Conservation (phyloP, 2,329 filamentous ascomycete species). For the Rhytidhysteron rufulum region DNA sequence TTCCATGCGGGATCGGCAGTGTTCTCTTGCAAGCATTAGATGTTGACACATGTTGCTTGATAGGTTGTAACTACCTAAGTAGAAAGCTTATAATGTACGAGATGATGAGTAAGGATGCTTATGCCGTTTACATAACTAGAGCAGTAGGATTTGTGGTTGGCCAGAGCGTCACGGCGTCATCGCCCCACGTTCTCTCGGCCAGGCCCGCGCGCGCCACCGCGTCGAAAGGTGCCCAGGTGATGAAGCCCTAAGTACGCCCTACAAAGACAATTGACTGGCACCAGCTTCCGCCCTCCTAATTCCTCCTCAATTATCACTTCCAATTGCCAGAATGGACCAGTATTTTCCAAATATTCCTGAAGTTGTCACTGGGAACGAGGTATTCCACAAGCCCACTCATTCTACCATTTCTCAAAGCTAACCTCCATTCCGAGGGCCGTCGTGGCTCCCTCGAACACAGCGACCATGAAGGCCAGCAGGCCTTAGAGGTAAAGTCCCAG, state of each 20-base stretch:
- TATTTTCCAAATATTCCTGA: neutral
- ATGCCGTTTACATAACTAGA: no score
- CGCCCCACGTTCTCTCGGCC: neutral
- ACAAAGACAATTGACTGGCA: neutral
- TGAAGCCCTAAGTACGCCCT: no score
- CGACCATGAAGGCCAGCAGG: constrained; percentile 35
- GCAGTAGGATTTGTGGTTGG: neutral
- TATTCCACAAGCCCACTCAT: constrained; percentile 14
- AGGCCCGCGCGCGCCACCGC: no score
- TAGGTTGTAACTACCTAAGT: no score
- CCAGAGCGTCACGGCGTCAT: neutral
- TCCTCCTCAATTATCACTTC: no score
- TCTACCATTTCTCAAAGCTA: constrained; percentile 23
- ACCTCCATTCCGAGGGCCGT: constrained; percentile 31
- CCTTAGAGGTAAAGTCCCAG: constrained; percentile 37
- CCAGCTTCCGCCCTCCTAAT: no score
- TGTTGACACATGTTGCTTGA: no score
- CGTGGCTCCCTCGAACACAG: constrained; percentile 29
- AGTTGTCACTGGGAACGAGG: constrained; percentile 17
- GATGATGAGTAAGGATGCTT: no score
- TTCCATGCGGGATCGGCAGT: no score
- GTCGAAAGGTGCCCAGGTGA: no score
- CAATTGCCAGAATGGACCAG: neutral
- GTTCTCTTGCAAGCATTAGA: no score
- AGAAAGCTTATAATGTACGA: no score